Base-by-base conservation (phyloP, 352 stramenopile genomes). In the Pythium volutum region DNA sequence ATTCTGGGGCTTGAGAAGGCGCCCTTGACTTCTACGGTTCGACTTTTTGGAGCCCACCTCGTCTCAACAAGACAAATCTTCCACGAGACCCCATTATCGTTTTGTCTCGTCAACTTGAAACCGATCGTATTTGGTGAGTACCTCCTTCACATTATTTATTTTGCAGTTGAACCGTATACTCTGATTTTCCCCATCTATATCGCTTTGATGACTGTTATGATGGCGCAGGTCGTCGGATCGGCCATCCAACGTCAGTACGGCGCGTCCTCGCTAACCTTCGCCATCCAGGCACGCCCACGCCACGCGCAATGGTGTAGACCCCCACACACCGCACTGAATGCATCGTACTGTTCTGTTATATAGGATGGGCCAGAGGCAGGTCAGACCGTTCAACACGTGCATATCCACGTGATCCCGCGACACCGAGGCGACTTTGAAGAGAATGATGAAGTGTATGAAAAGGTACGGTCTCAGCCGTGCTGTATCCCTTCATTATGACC, bases 371-470 rank as follows among this genome's bases (percentile, higher is more conserved):
- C 54, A 23, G 80, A 73, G 3, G 92, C 94, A 5, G 95, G 94
- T 2, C 93, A 98, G 69, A 96, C 81, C 0, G 89, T 98, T 8
- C 77, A 85, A 8, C 93, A 98, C 76, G 89, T 97, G 8, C 92
- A 98, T 66, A 89, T 98, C n/a, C 93, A 98, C 71, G 82, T 98
- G 15, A 78, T 98, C 34, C 93, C 95, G 7, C 75, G 93, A 31
- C 55, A 61, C 11, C 36, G 27, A 1, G 73, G 71, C 23, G 93
- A 98, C 73, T 97, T 98, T 42, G 59, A 76, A 57, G 50, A 64
- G 16, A 98, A 98, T 69, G 93, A 98, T 67, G 82, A 97, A 55
- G 74, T 98, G 25, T 98, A 98, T 71, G 81, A 93, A 25, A 73
- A 89, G 72, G 79, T 98, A 43, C 12, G 7, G 20, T 46, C 3